These are phyloP conservation scores for Chondrus crispus DNA, from an alignment of 23 red algal genomes.

Conservation along the genomic window DNA sequence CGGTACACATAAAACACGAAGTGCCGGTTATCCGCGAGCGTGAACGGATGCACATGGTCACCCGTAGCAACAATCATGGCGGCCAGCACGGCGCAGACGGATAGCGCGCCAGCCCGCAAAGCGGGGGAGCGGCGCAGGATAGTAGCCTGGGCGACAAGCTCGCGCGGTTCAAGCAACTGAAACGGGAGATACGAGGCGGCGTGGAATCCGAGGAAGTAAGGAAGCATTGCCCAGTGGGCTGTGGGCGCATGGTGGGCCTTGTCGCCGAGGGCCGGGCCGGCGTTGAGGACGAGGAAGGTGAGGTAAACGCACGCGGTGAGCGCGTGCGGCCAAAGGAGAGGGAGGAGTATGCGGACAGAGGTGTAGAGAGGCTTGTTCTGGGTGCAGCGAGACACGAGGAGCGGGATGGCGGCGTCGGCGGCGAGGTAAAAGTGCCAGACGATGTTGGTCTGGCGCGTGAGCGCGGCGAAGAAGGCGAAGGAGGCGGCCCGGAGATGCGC, in stretches of 20 bases:
- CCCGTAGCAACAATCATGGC: conserved; percentile 22
- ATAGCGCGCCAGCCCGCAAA: neutral
- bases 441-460: conserved; percentile 47
- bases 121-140: neutral
- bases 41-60: conserved; percentile 77
- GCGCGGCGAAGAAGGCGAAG: conserved; percentile 3
- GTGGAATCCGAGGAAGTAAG: conserved; percentile 49
- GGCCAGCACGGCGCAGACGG: neutral
- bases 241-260: conserved; percentile 27
- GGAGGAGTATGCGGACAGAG: neutral
- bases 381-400: neutral
- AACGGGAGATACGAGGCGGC: conserved; percentile 10
- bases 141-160: neutral
- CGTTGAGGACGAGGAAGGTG: conserved; percentile 20
- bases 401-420: neutral
- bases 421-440: conserved; percentile 60
- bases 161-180: neutral
- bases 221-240: conserved; percentile 49
- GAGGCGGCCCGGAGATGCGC: conserved; percentile 12
- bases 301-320: conserved; percentile 20
- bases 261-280: conserved; percentile 40
- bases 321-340: neutral
- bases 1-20: conserved; percentile 86
- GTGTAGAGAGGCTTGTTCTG: neutral
- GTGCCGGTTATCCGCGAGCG: conserved; percentile 92